phyloP scores from a whole-genome alignment of 371 early-diverging fungal genomes.

The Zancudomyces culisetae region DNA sequence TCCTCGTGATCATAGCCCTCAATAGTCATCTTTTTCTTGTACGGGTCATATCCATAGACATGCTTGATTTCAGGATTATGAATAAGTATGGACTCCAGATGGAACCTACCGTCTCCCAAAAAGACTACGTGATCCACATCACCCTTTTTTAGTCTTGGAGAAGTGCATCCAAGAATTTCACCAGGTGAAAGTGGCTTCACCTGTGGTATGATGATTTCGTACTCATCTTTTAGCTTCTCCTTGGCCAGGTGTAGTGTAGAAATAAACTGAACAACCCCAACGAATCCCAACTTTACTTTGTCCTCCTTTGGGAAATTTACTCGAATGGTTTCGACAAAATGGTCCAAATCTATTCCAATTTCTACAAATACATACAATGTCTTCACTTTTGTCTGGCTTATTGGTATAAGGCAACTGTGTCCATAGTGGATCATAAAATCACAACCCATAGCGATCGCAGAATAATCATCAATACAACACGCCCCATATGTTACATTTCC shows the following conservation, averaged over 20 bases:
- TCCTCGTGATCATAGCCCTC: constrained; percentile 87
- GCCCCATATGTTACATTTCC: constrained; percentile 99
- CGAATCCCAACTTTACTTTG: constrained; percentile 56
- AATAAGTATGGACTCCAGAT: constrained; percentile 98
- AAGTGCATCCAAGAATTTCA: constrained; percentile 98
- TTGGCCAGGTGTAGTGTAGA: constrained; percentile 55
- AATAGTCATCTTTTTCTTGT: constrained; percentile 71
- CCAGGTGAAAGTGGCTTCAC: constrained; percentile 92
- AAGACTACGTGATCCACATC: constrained; percentile 49
- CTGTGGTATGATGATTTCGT: constrained; percentile 64
- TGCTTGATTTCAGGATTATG: constrained; percentile 78
- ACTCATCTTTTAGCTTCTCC: constrained; percentile 41
- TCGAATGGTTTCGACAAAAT: constrained; percentile 77
- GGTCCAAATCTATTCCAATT: constrained; percentile 86
- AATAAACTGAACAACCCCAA: constrained; percentile 96
- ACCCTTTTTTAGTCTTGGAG: constrained; percentile 59
- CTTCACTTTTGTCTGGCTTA: constrained; percentile 82
- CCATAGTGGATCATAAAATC: constrained; percentile 99
- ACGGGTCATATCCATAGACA: constrained; percentile 97
- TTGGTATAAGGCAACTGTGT: constrained; percentile 96
- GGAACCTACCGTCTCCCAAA: constrained; percentile 98
- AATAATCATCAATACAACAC: constrained; percentile 98
- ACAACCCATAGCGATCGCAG: constrained; percentile 79
- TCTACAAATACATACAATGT: constrained; percentile 99
- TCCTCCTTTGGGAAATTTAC: constrained; percentile 58